Conservation (phyloP, 176 grass and related monocot species). For the Zea luxurians region DNA sequence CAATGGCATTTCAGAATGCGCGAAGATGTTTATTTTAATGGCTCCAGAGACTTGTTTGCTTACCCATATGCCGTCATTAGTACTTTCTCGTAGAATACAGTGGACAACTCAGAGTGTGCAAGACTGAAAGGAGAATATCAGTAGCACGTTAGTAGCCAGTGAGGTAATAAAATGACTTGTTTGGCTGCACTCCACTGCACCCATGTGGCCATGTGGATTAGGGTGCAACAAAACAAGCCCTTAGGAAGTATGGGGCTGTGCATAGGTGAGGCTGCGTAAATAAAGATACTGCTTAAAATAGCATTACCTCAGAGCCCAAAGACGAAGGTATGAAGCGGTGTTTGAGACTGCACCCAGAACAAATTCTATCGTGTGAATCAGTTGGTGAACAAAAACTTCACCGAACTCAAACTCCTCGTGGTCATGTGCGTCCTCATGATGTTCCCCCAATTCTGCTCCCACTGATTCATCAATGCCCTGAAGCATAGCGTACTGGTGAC, state of each 20-base stretch:
- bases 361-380: conserved; percentile 98
- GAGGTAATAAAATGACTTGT: neutral
- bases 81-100: conserved; percentile 94
- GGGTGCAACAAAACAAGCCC: neutral
- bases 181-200: neutral
- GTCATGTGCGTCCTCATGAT: conserved; percentile 49
- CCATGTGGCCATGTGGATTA: neutral
- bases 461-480: conserved; percentile 63
- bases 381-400: conserved; percentile 90
- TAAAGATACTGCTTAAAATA: neutral
- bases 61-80: conserved; percentile 73
- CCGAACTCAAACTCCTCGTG: conserved; percentile 92
- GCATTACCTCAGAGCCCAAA: conserved; percentile 91
- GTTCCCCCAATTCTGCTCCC: conserved; percentile 58
- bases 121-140: conserved; percentile 60
- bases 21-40: neutral
- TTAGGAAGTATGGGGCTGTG: neutral
- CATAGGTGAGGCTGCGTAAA: neutral
- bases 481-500: conserved; percentile 61
- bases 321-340: conserved; percentile 93
- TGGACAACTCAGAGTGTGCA: conserved; percentile 87
- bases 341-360: conserved; percentile 96
- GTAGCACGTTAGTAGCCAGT: conserved; percentile 21
- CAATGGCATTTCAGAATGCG: neutral
- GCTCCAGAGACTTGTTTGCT: conserved; percentile 28